phyloP scores from a whole-genome alignment of 2,329 filamentous ascomycete genomes.

The Ascochyta clinopodiicola region DNA sequence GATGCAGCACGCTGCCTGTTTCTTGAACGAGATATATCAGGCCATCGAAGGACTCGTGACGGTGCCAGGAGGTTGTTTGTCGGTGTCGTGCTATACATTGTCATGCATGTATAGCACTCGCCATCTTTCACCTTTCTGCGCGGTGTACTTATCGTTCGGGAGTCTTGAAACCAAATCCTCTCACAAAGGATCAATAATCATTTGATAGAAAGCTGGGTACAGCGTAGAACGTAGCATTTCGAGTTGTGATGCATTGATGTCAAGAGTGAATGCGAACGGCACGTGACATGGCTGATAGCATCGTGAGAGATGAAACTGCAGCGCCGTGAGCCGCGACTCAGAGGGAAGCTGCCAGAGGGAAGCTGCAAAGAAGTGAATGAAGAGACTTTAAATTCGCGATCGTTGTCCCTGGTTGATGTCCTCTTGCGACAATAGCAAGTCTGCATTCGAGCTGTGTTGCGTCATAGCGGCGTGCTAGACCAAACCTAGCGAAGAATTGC shows the following conservation, averaged over 20 bases:
- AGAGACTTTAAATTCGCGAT: not conserved
- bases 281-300: slow-evolving; percentile 5
- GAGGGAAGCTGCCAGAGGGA: not conserved
- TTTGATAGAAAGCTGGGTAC: not conserved
- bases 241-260: slow-evolving; percentile 2
- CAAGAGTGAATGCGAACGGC: not conserved
- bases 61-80: slow-evolving; percentile 30
- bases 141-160: not conserved
- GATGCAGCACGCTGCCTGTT: no score
- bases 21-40: no score
- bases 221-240: not conserved
- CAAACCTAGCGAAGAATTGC: slow-evolving; percentile 4
- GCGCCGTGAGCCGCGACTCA: not conserved
- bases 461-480: not conserved
- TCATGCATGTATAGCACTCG: slow-evolving; percentile 1
- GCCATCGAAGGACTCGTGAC: slow-evolving; percentile 39
- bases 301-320: not conserved
- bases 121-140: slow-evolving; percentile 60
- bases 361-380: not conserved
- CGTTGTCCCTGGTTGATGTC: not conserved
- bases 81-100: no score
- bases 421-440: not conserved
- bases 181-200: not conserved
- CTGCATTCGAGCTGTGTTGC: not conserved
- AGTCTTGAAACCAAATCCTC: not conserved